Conservation (phyloP, 257 asterid genomes). For the Solanum gandarillasii region DNA sequence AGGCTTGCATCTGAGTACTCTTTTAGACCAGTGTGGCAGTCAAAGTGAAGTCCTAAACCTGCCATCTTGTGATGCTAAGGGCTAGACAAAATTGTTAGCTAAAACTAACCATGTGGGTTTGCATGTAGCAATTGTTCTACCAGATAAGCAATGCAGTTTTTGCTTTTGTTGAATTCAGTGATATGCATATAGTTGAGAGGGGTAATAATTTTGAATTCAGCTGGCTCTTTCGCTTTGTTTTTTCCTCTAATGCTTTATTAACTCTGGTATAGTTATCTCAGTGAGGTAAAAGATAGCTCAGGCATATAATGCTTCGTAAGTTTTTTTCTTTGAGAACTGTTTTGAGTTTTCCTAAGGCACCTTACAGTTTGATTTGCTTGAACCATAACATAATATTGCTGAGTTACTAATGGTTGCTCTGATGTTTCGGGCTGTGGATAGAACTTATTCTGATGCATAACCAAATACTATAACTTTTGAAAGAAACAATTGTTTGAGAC, state of each 20-base stretch:
- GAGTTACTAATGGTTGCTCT: background rate
- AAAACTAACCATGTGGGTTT: background rate
- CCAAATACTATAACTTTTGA: background rate
- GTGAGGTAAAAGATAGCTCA: background rate
- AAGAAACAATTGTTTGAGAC: background rate
- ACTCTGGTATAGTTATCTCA: background rate
- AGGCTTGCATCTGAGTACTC: background rate
- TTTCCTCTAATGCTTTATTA: background rate
- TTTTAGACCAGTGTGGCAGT: background rate
- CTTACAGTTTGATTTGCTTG: background rate
- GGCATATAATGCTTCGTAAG: background rate
- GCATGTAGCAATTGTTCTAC: background rate
- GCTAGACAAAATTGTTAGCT: background rate
- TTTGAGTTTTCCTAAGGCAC: background rate
- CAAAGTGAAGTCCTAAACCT: background rate
- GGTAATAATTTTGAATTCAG: background rate
- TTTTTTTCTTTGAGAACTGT: background rate
- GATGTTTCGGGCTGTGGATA: background rate
- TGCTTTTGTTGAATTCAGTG: background rate
- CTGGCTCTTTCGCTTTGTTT: background rate
- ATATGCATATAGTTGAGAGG: background rate
- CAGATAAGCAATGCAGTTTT: background rate
- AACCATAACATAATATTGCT: background rate
- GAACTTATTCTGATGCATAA: background rate
- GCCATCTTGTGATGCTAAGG: background rate